Conservation (phyloP, 2,329 filamentous ascomycete species). For the Sordariomycetes sp. region DNA sequence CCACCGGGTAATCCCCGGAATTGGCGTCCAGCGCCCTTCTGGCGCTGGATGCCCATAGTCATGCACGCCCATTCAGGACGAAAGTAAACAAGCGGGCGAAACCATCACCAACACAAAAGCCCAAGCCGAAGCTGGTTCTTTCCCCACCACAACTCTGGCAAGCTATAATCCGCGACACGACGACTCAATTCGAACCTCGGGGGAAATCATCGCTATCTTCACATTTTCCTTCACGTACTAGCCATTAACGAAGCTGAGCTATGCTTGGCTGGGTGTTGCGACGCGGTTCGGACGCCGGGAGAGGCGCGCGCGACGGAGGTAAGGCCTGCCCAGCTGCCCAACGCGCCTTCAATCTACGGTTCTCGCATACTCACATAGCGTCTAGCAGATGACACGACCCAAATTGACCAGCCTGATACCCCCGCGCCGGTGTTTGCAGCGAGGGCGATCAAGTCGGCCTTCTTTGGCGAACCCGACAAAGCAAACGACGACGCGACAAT, state of each 20-base stretch:
- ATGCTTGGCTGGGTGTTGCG: conserved; percentile 54
- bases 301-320: conserved; percentile 13
- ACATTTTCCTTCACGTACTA: neutral
- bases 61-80: neutral
- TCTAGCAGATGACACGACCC: conserved; percentile 25
- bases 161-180: neutral
- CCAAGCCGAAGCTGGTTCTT: neutral
- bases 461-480: conserved; percentile 48
- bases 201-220: neutral
- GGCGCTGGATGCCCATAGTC: neutral
- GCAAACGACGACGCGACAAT: conserved; percentile 21
- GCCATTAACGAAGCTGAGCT: neutral
- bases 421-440: conserved; percentile 58
- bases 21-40: neutral
- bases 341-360: neutral
- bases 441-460: conserved; percentile 50
- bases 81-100: neutral
- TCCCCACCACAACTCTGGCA: neutral
- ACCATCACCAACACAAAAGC: neutral
- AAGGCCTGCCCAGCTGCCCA: neutral
- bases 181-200: neutral
- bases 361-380: neutral
- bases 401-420: conserved; percentile 50
- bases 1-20: neutral
- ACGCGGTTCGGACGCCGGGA: conserved; percentile 28